These are phyloP conservation scores for Flaveria floridana DNA, from an alignment of 140 eudicot genomes.

Conservation along the genomic window DNA sequence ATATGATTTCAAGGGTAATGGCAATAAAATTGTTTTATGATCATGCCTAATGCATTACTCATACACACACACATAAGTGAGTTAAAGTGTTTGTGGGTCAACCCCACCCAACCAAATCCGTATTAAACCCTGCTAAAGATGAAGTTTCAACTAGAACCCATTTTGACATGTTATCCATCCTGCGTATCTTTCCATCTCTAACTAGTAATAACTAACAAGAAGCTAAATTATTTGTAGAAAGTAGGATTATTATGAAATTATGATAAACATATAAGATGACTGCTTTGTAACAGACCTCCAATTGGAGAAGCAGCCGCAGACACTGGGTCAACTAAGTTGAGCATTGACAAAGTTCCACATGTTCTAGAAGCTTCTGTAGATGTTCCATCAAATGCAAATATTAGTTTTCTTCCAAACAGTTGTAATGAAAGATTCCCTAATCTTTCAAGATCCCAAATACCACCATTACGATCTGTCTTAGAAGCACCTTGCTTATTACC, in stretches of 20 bases:
- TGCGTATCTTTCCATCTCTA: constrained; percentile 4
- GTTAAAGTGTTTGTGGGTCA: not conserved
- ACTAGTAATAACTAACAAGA: constrained; percentile 8
- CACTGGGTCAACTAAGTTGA: constrained; percentile 89
- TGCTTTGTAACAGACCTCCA: constrained; percentile 56
- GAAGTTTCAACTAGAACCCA: constrained; percentile 1
- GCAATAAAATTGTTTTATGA: not conserved
- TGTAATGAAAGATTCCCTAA: constrained; percentile 82
- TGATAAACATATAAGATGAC: constrained; percentile 11
- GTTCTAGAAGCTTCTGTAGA: constrained; percentile 74
- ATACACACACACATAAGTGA: not conserved
- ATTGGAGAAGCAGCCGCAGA: constrained; percentile 99
- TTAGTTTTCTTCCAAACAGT: constrained; percentile 79
- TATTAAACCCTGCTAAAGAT: not conserved
- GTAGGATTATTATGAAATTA: constrained; percentile 13
- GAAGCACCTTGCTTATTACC: constrained; percentile 52
- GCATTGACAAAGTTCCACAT: constrained; percentile 82
- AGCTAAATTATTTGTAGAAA: constrained; percentile 23
- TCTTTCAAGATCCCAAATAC: constrained; percentile 92
- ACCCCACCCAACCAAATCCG: not conserved
- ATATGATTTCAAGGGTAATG: not conserved
- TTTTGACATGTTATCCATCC: not conserved
- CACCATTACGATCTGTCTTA: constrained; percentile 73
- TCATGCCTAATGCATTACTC: not conserved
- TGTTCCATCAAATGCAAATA: constrained; percentile 94